phyloP scores from a whole-genome alignment of 2,329 filamentous ascomycete genomes.

The Trichoderma guizhouense region DNA sequence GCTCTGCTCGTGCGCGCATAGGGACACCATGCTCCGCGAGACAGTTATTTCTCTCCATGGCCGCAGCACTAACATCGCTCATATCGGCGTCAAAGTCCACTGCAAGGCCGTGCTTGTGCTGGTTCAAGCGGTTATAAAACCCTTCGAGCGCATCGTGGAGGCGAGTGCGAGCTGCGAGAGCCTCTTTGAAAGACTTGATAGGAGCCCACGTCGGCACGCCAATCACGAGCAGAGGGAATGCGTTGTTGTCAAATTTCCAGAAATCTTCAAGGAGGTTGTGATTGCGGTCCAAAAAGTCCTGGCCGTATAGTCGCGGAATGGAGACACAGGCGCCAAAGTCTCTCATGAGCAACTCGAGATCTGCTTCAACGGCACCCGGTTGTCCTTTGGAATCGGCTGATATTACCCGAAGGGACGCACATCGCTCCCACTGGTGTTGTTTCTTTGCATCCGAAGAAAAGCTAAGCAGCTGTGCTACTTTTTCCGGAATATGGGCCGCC shows the following conservation, averaged over 20 bases:
- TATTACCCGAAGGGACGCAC: conserved; percentile 16
- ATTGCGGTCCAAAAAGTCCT: conserved; percentile 22
- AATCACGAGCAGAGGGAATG: conserved; percentile 23
- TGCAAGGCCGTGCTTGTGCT: neutral
- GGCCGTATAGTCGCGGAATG: conserved; percentile 24
- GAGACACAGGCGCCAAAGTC: conserved; percentile 26
- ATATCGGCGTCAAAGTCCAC: conserved; percentile 21
- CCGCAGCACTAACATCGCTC: conserved; percentile 19
- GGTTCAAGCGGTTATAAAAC: neutral
- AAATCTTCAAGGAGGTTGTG: conserved; percentile 22
- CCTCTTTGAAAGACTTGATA: conserved; percentile 21
- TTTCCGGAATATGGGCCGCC: conserved; percentile 18
- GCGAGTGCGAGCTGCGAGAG: conserved; percentile 21
- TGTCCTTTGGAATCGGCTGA: neutral
- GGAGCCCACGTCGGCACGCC: conserved; percentile 24
- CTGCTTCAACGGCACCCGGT: neutral
- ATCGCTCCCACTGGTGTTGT: conserved; percentile 23
- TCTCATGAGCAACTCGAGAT: conserved; percentile 14
- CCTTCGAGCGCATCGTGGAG: conserved; percentile 14
- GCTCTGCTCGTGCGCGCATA: neutral
- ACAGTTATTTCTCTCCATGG: conserved; percentile 21
- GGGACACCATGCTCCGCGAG: conserved; percentile 19
- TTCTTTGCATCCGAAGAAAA: conserved; percentile 14
- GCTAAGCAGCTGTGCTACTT: conserved; percentile 19
- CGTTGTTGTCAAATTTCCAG: conserved; percentile 25